Percentiles rank a stretch among this genome's conserved stretches.
phyloP scores from a whole-genome alignment of 495 filamentous ascomycete genomes.

The Hypoxylon lienhwacheense region DNA sequence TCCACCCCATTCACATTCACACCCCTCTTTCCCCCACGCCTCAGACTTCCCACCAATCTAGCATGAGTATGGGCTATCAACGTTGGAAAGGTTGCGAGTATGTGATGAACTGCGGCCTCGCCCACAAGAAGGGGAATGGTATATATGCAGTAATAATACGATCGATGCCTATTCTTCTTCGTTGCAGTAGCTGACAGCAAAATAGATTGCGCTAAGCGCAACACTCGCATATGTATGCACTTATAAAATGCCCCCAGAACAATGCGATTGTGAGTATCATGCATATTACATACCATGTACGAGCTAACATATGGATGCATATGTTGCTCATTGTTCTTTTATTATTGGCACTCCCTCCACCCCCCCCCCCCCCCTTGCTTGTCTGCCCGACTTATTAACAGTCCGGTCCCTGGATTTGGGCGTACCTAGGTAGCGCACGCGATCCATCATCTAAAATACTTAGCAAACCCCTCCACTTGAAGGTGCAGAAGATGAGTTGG shows the following conservation, averaged over 20 bases:
- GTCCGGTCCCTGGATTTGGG: conserved; percentile 26
- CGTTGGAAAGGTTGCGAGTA: conserved; percentile 1
- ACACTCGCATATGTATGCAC: conserved; percentile 30
- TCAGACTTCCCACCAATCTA: conserved; percentile 18
- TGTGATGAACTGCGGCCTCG: conserved; percentile 5
- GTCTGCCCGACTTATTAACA: conserved; percentile 10
- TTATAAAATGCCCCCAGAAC: conserved; percentile 11
- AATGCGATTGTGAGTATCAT: conserved; percentile 31
- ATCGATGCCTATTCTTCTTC: conserved; percentile 5
- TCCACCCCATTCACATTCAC: too few species aligned
- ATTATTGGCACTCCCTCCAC: background rate
- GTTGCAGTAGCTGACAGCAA: conserved; percentile 11
- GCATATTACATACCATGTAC: conserved; percentile 5
- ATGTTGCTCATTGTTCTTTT: conserved; percentile 1
- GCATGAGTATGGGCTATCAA: background rate
- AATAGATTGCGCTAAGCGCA: conserved; percentile 22
- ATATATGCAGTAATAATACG: background rate
- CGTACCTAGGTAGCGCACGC: conserved; percentile 23
- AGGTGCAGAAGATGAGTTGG: conserved; percentile 12
- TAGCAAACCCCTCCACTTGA: conserved; percentile 22
- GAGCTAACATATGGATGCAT: too few species aligned
- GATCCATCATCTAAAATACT: conserved; percentile 18
- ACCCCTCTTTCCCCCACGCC: conserved; percentile 19
- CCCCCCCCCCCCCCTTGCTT: conserved; percentile 18
- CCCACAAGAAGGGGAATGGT: conserved; percentile 1